Evolutionary conservation across 1,284 basidiomycete species (phyloP), one percentile per base, ranked within the genome.

Genomic region (Tilletia indica): DNA sequence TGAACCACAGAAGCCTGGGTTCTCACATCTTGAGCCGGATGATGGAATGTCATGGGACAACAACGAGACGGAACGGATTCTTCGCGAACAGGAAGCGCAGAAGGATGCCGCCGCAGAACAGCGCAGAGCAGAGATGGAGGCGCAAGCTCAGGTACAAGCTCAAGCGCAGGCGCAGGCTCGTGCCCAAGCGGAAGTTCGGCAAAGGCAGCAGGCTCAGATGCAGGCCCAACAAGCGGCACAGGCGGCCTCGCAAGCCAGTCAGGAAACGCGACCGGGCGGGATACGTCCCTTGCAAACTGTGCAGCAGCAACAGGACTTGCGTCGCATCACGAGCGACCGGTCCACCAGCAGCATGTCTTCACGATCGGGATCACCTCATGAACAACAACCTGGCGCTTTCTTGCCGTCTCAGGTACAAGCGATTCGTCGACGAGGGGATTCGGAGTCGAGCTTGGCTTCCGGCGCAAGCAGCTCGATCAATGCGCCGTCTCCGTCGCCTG

Each of bases 21-120:
- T 73, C 14, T 69, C 56, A 25, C 31, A 86, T 70, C 87, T 86
- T 79, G 86, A 87, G 75, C 87, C 86, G 16, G 87, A 87, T 73
- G 87, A 87, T 76, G 86, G 86, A 19, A 85, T 87, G 76, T 86
- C 85, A 69, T 87, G 86, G 87, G 86, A 86, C 21, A 85, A 85
- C 66, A 79, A 80, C 42, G 85, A 86, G n/a, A 85, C 80, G 5
- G 82, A 83, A 56, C 82, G 83, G 31, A 76, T 82, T 34, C 85
- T 85, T 71, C 77, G 77, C 61, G 75, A 73, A 45, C 77, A 76
- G 21, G 72, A 75, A 64, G 76, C 72, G 6, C 68, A 70, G 70
- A 67, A 21, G 61, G 58, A 67, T 71, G 70, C 69, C 21, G 70
- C 64, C 3, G 45, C 47, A n/a, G 73, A 74, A 2, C 71, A 73